Base-by-base conservation (phyloP, 2,329 filamentous ascomycete genomes). In the Ascochyta rabiei region DNA sequence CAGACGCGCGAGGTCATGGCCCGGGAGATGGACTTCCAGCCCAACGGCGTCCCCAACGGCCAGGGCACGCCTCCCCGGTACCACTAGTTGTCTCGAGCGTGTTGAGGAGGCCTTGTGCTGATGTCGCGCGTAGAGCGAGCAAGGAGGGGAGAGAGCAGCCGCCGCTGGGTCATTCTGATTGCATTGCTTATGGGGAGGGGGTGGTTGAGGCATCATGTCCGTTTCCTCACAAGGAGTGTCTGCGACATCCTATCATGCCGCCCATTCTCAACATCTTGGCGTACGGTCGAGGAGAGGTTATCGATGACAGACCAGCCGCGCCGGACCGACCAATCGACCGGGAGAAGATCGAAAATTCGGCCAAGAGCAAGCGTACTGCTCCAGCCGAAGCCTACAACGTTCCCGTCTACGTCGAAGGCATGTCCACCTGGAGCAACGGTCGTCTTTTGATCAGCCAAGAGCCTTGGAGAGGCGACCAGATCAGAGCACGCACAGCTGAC, bases 1-100 rank as follows among this genome's bases (percentile, higher is more conserved):
- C 69, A 74, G 21, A 82, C 80, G 15, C 72, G 83, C 23, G 80
- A 81, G 28, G 74, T 79, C 23, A 82, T 83, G 81, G 71, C 72
- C 56, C 62, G 73, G 21, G 75, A 76, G 59, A 61, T 75, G 48
- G 73, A 75, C 57, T 73, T 69, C 62, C 63, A 68, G 45, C 66
- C 62, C 26, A 67, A 66, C 37, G 64, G 62, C 24, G 64, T 50
- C 37, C 62, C 65, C 7, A 72, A 65, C 37, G 69, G 66, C 19
- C 63, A 70, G 48, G 64, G 64, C 21, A 66, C 69, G 48, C 71
- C 72, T 31, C 72, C 72, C 53, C 64, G 72, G 57, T 75, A 74
- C 64, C 72, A 75, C 35, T 74, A 69, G 44, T 30, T 15, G 46
- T 23, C 34, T 34, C 2, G 15, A 5, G 45, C 51, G 61, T 55